phyloP scores from a whole-genome alignment of 176 grass and related monocot genomes.

The Bromus sterilis region DNA sequence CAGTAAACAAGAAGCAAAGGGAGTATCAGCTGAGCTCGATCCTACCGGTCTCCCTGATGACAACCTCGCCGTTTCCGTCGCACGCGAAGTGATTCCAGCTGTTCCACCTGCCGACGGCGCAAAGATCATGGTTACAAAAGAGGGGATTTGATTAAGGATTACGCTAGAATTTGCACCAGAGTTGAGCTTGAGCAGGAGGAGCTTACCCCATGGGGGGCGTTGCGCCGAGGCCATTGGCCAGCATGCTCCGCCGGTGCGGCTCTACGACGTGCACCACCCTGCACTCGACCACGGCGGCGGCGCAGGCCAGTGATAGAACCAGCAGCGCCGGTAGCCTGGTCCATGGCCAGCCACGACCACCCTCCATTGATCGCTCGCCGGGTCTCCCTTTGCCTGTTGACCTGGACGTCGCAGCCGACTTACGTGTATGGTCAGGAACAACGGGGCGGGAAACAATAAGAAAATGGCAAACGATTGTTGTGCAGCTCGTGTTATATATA shows the following conservation, averaged over 20 bases:
- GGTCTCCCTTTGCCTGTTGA: not conserved
- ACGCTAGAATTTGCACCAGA: too few relatives aligned
- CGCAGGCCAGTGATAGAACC: not conserved
- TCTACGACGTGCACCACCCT: conserved; percentile 35
- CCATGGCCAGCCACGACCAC: not conserved
- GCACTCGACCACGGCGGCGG: not conserved
- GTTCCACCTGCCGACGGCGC: conserved; percentile 51
- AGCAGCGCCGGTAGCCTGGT: not conserved
- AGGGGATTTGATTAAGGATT: not conserved
- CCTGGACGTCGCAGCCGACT: not conserved
- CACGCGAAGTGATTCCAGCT: conserved; percentile 92
- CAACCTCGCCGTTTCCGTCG: conserved; percentile 48
- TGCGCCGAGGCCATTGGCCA: conserved; percentile 64
- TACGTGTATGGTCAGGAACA: not conserved
- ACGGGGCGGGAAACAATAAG: not conserved
- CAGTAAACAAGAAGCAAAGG: not conserved
- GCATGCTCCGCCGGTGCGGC: conserved; percentile 53
- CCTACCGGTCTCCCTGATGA: conserved; percentile 81
- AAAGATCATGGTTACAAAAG: not conserved
- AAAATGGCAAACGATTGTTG: not conserved
- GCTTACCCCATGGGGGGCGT: conserved; percentile 88
- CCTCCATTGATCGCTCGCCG: conserved; percentile 1
- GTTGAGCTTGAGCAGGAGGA: not conserved
- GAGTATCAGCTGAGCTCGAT: not conserved
- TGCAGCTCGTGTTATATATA: not conserved